phyloP scores from a whole-genome alignment of 495 filamentous ascomycete genomes.

The Aspergillus saccharolyticus region DNA sequence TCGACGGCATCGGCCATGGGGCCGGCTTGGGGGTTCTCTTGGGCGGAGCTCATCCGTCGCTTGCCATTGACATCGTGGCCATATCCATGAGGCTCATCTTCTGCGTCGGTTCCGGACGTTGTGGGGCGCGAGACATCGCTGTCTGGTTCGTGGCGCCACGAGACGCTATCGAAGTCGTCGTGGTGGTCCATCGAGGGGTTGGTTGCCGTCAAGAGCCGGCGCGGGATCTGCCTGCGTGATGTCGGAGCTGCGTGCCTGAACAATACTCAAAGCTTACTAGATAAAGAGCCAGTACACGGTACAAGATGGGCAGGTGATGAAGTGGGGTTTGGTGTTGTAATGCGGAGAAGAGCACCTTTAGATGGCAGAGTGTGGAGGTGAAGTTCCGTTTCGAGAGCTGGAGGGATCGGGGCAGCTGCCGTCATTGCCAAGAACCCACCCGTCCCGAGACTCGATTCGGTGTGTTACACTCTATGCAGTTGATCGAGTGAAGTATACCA shows the following conservation, averaged over 20 bases:
- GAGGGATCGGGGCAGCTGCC: neutral
- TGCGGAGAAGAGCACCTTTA: neutral
- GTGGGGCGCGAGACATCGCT: slow-evolving; percentile 47
- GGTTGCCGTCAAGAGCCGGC: slow-evolving; percentile 11
- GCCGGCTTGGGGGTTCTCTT: slow-evolving; percentile 49
- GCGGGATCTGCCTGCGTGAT: neutral
- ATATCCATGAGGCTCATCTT: slow-evolving; percentile 30
- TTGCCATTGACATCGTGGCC: slow-evolving; percentile 48
- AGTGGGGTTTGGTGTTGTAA: neutral
- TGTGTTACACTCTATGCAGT: too few relatives aligned
- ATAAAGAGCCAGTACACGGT: neutral
- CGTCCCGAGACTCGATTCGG: neutral
- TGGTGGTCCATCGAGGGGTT: slow-evolving; percentile 45
- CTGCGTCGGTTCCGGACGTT: slow-evolving; percentile 40
- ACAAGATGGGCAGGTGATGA: neutral
- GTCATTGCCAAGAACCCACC: slow-evolving; percentile 3
- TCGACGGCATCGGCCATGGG: slow-evolving; percentile 53
- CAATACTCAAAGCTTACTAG: neutral
- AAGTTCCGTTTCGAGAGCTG: neutral
- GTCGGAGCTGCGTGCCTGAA: neutral
- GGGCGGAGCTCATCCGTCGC: slow-evolving; percentile 44
- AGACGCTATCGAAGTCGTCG: slow-evolving; percentile 56
- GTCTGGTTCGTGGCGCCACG: slow-evolving; percentile 51
- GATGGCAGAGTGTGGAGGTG: neutral
- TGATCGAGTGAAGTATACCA: too few relatives aligned